phyloP scores from a whole-genome alignment of 2,329 filamentous ascomycete genomes.

The Colletotrichum horii region DNA sequence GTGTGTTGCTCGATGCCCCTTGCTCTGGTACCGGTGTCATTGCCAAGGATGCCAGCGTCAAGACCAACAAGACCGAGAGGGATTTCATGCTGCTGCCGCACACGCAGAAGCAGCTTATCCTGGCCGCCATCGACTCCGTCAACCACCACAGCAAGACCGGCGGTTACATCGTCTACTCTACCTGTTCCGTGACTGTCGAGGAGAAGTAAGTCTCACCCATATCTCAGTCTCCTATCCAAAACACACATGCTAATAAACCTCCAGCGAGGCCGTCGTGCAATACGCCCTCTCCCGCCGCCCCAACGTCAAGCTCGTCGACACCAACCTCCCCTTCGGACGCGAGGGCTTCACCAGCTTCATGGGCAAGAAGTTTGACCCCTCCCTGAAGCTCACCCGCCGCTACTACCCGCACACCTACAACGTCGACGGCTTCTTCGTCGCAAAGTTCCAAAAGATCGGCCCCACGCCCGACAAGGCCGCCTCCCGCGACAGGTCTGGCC shows the following conservation, averaged over 20 bases:
- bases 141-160: constrained; percentile 92
- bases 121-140: constrained; percentile 93
- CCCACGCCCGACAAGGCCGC: constrained; percentile 67
- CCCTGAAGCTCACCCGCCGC: constrained; percentile 80
- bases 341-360: constrained; percentile 91
- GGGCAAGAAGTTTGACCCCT: constrained; percentile 89
- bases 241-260: not conserved
- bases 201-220: constrained; percentile 54
- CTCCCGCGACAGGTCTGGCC: constrained; percentile 24
- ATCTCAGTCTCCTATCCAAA: not conserved
- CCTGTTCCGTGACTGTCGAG: constrained; percentile 92
- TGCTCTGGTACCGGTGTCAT: constrained; percentile 83
- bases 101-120: constrained; percentile 90
- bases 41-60: constrained; percentile 93
- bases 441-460: constrained; percentile 93
- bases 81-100: constrained; percentile 94
- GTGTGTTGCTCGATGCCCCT: constrained; percentile 87
- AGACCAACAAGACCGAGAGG: constrained; percentile 96
- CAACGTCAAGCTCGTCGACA: constrained; percentile 92
- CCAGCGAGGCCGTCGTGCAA: constrained; percentile 87
- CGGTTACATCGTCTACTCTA: constrained; percentile 95
- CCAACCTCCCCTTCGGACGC: constrained; percentile 86
- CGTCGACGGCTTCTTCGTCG: constrained; percentile 97
- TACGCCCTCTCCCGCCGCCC: constrained; percentile 91
- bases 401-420: constrained; percentile 94